These are phyloP conservation scores for Spathaspora gorwiae DNA, from an alignment of 805 yeast species.

Conservation along the genomic window DNA sequence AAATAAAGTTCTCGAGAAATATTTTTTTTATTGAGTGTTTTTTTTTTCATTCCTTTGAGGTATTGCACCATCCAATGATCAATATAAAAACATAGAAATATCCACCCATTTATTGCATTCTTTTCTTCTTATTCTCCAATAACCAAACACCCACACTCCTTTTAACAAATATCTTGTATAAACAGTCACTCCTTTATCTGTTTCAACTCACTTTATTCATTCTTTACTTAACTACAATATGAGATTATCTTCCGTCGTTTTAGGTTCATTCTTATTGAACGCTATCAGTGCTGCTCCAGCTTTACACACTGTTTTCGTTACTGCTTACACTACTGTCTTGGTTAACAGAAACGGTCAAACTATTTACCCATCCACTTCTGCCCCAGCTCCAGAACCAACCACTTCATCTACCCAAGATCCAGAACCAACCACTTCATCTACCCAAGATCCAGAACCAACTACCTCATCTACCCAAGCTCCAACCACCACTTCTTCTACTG, in stretches of 20 bases:
- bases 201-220: constrained; percentile 6
- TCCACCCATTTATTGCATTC: no score
- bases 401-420: not conserved
- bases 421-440: constrained; percentile 8
- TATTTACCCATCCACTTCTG: constrained; percentile 3
- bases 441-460: constrained; percentile 7
- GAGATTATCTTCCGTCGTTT: constrained; percentile 9
- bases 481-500: constrained; percentile 5
- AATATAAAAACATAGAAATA: no score
- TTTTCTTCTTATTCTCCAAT: no score
- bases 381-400: constrained; percentile 5
- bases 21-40: no score
- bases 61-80: no score
- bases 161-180: not conserved
- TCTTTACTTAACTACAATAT: constrained; percentile 3
- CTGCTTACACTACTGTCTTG: constrained; percentile 19
- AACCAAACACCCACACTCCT: no score
- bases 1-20: no score
- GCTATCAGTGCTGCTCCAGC: constrained; percentile 22
- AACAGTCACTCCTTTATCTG: constrained; percentile 1
- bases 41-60: no score
- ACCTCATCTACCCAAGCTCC: constrained; percentile 7
- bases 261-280: constrained; percentile 14
- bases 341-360: constrained; percentile 10
- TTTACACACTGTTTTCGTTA: constrained; percentile 19